These are phyloP conservation scores for Xylariaceae sp. DNA, from an alignment of 2,329 filamentous ascomycete species.

Conservation along the genomic window DNA sequence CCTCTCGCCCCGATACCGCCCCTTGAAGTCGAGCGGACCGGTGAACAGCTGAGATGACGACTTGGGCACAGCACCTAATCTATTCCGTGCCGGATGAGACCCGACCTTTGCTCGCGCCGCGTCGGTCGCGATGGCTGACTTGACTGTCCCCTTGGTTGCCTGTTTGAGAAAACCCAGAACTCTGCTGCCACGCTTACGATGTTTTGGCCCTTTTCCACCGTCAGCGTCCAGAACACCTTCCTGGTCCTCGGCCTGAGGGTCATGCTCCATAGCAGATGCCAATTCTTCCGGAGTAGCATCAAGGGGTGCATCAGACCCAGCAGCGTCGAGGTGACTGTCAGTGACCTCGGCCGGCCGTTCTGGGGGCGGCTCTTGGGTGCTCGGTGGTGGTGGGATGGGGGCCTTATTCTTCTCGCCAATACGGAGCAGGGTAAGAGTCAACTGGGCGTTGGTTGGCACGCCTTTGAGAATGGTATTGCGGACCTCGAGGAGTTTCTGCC, in stretches of 20 bases:
- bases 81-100: conserved; percentile 55
- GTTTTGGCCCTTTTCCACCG: conserved; percentile 34
- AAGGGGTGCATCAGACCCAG: conserved; percentile 39
- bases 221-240: conserved; percentile 38
- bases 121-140: conserved; percentile 64
- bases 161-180: conserved; percentile 61
- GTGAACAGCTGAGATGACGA: conserved; percentile 35
- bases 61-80: conserved; percentile 61
- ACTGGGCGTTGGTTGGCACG: conserved; percentile 78
- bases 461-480: conserved; percentile 72
- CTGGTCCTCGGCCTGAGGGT: conserved; percentile 28
- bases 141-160: conserved; percentile 63
- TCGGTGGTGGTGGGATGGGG: conserved; percentile 57
- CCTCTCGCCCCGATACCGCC: conserved; percentile 60
- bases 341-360: conserved; percentile 28
- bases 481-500: conserved; percentile 67
- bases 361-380: conserved; percentile 27
- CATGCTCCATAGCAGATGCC: conserved; percentile 49
- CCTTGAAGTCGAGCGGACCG: conserved; percentile 72
- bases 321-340: conserved; percentile 43
- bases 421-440: conserved; percentile 72
- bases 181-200: conserved; percentile 31
- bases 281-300: conserved; percentile 60
- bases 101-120: conserved; percentile 59
- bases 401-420: conserved; percentile 76